Base-by-base conservation (phyloP, 768 basidiomycete species). In the Leucosporidium scottii region DNA sequence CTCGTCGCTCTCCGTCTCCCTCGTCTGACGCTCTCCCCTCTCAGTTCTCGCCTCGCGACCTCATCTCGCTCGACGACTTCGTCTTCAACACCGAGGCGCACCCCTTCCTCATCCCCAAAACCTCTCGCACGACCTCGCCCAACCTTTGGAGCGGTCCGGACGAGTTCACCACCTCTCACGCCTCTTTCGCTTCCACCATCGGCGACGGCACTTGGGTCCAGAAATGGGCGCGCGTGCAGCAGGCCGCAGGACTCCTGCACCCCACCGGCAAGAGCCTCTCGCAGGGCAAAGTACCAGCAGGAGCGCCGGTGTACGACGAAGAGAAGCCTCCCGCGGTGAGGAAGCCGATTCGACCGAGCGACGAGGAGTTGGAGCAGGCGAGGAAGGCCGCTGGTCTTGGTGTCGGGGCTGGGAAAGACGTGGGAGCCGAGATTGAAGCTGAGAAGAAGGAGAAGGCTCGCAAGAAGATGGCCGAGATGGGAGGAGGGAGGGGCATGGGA, bases 71-170 rank as follows among this genome's bases (percentile, higher is more conserved):
- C 28, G 80, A 82, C 73, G 73, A 78, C 64, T 82, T 76, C 75
- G 81, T 82, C 47, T 82, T 83, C 77, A 82, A 82, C 74, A 83
- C 82, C 21, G 82, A 83, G 77, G 90, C 89, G 7, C 90, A 91
- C 76, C 87, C 90, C 17, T 80, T 90, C 23, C 31, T 34, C 34
- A 58, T 58, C 57, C 34, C 36, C 8, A 58, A 58, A 39, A 2
- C 57, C 2, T 9, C 51, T 6, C 25, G 51, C 20, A 7, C 5
- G 18, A 4, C 47, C 7, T 20, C 10, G 20, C 17, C 12, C 34
- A 30, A 17, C 59, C 39, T 67, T 30, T 72, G 71, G 70, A 48
- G 49, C 28, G 70, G 70, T 0, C 67, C 67, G 8, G 67, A 71
- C 12, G 31, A 49, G 9, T 9, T 28, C 25, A 23, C 7, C 3